Evolutionary conservation across 2,329 filamentous ascomycete genomes (phyloP), one percentile per base, ranked within the genome.

Genomic region (Trichocomaceae sp.): DNA sequence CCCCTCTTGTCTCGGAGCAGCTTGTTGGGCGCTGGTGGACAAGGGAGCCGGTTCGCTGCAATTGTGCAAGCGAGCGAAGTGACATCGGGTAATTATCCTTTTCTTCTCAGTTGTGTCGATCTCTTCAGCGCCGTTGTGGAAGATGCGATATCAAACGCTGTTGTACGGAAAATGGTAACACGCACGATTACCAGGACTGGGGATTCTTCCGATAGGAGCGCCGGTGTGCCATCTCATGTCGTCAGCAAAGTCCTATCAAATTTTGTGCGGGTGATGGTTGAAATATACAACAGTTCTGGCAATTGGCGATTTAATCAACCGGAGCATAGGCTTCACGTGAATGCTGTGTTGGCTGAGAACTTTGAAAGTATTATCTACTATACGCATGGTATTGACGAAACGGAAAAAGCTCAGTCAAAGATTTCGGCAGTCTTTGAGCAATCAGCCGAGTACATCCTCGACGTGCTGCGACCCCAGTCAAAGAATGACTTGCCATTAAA

Each of bases 1-100:
- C 90, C 92, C 3, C 88, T 92, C 67, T 80, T 99, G 63, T 83
- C 86, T 3, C 84, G 89, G 55, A 95, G 89, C 68, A 83, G 85
- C 59, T 76, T 99, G 17, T 77, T 99, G 46, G 87, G 87, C 61
- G 82, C 84, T 5, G 85, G 90, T 61, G 85, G 88, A 9, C 85
- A 85, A 59, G 85, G 85, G 13, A 88, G 90, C 10, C 85, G 87
- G 58, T 79, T 99, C 58, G 83, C 85, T 39, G 83, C 83, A 49
- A 84, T 97, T 50, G 82, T 95, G 2, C 88, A 88, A n/a, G 85
- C 83, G 22, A 82, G 90, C 2, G 93, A 99, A 65, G 80, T 95
- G 55, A 83, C 87, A 2, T 79, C 81, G 4, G 87, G 87, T 50
- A 82, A 85, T 52, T 95, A 90, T 62, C 82, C 86, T 7, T 87